A percentile compares a stretch with the other conserved stretches of the same genome.
Conservation (phyloP, 2,329 filamentous ascomycete genomes). For the Ophiostoma quercus region DNA sequence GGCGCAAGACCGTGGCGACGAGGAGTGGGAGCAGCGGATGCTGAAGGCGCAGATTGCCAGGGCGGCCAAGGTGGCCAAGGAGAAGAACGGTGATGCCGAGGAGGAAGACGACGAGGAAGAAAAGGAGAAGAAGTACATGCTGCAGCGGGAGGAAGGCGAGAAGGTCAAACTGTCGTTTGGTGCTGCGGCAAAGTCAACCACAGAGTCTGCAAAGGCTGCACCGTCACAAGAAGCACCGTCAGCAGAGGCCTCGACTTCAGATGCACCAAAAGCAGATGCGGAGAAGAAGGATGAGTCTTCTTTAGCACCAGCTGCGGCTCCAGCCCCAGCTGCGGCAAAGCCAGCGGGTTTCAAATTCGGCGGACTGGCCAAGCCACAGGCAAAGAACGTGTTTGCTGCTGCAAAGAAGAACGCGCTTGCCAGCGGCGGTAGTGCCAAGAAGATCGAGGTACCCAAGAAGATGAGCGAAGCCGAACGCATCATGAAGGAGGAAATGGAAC, state of each 20-base stretch:
- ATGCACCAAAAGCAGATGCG: neutral
- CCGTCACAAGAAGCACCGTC: neutral
- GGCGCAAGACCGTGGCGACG: slow-evolving; percentile 81
- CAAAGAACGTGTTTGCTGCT: slow-evolving; percentile 70
- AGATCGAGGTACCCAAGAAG: slow-evolving; percentile 64
- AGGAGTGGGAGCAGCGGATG: slow-evolving; percentile 78
- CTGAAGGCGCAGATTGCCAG: slow-evolving; percentile 78
- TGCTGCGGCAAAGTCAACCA: slow-evolving; percentile 23
- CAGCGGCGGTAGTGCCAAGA: slow-evolving; percentile 54
- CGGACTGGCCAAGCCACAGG: slow-evolving; percentile 51
- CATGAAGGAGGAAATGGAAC: slow-evolving; percentile 79
- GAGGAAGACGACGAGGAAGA: slow-evolving; percentile 39
- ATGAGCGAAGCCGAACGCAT: slow-evolving; percentile 85
- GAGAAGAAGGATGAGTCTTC: neutral
- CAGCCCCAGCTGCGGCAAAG: slow-evolving; percentile 21
- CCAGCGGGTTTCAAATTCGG: slow-evolving; percentile 61
- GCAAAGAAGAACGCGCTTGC: slow-evolving; percentile 64
- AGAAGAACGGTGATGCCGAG: slow-evolving; percentile 41
- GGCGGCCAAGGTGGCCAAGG: slow-evolving; percentile 58
- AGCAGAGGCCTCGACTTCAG: neutral
- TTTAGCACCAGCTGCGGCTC: neutral
- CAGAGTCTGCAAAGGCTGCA: slow-evolving; percentile 19
- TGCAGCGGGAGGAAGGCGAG: slow-evolving; percentile 64
- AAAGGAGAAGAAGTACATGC: slow-evolving; percentile 41
- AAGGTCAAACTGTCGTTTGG: slow-evolving; percentile 70